Base-by-base conservation (phyloP, 495 filamentous ascomycete species). In the Lophiotrema nucula region DNA sequence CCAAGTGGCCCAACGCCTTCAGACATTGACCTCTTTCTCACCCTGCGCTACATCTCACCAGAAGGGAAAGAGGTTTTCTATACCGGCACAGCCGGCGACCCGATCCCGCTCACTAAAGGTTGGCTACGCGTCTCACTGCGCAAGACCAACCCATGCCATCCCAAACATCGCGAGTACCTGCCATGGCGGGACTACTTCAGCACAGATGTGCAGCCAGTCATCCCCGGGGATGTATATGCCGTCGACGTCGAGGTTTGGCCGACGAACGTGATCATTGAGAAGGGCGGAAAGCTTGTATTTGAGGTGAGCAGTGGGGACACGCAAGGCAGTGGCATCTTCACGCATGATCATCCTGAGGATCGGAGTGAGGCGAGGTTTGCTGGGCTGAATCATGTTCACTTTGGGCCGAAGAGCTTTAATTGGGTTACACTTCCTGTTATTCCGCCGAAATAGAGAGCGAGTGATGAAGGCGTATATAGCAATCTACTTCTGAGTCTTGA, bases 221-320 rank as follows among this genome's bases (percentile, higher is more conserved):
- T 79, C 23, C 70, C 76, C 0, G 79, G 77, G 0, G 77, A 81
- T 54, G 76, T 87, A 3, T 87, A 88, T 55, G 66, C 66, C 0
- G 81, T 87, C 0, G 84, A 86, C 59, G 75, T 88, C 10, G 85
- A 88, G 71, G 65, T 87, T 3, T 87, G 84, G 85, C 85, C 85
- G 15, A 87, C 83, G 0, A 85, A 85, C 66, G 81, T 85, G 0
- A 75, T 88, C 4, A 76, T 85, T 13, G 77, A 76, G 42, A 70
- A 73, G 39, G 81, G 82, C 0, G 75, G 73, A 0, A 75, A 70
- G 58, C 59, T 86, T 26, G 72, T 83, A 13, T 70, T 88, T n/a
- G 82, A 88, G 64, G 74, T 86, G 2, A 54, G 73, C 0, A 74
- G 71, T 56, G 81, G 79, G 0, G 83, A 88, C 72, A 86, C 83